Evolutionary conservation across 176 grass and related monocot species (phyloP).

Genomic region (Saccharum spontaneum): DNA sequence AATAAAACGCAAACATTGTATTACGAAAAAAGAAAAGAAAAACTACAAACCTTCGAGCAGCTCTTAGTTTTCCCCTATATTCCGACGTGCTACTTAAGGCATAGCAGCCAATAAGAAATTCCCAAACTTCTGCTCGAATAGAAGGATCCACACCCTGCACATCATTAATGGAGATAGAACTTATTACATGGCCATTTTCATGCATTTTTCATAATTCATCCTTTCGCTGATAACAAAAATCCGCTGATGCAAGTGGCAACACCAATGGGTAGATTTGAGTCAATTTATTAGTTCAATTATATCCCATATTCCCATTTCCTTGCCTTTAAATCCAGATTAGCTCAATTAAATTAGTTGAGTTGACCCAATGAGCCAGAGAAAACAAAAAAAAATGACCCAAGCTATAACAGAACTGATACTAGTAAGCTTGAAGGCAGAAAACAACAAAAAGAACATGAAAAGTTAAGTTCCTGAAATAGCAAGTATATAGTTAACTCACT

Average conservation of each 20-base stretch:
- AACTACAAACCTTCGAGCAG: constrained; percentile 70
- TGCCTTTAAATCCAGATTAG: not conserved
- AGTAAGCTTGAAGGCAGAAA: not conserved
- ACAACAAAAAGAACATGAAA: constrained; percentile 23
- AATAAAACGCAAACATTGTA: not conserved
- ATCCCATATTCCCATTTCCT: not conserved
- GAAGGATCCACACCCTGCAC: constrained; percentile 88
- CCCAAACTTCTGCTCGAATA: constrained; percentile 92
- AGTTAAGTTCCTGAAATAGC: not conserved
- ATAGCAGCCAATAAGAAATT: constrained; percentile 99
- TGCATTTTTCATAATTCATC: constrained; percentile 5
- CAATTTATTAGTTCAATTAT: not conserved
- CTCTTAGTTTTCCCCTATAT: constrained; percentile 68
- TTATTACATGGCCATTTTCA: not conserved
- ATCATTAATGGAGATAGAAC: constrained; percentile 21
- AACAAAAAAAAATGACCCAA: not conserved
- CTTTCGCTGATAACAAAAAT: constrained; percentile 10
- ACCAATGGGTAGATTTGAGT: not conserved
- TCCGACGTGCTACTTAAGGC: constrained; percentile 77
- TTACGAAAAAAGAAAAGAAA: not conserved
- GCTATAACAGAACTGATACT: not conserved
- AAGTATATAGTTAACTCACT: constrained; percentile 54
- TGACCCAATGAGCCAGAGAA: not conserved
- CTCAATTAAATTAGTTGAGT: not conserved
- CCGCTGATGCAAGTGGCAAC: not conserved